Base-by-base conservation (phyloP, 2,329 filamentous ascomycete genomes). In the Biscogniauxia sp. region DNA sequence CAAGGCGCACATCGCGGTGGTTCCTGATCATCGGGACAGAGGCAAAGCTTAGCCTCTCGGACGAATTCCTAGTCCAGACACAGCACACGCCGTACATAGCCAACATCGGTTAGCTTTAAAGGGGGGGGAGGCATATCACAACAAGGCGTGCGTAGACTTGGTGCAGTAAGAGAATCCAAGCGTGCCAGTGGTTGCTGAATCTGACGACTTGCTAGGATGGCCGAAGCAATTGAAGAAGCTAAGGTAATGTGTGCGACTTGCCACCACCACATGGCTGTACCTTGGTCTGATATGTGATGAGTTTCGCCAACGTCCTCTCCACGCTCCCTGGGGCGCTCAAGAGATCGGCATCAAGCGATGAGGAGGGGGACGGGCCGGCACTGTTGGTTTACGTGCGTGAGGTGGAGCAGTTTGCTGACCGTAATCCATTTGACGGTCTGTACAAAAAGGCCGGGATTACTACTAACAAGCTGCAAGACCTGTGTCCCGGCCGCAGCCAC, bases 21-120 rank as follows among this genome's bases (percentile, higher is more conserved):
- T 51, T 51, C 50, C 50, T 51, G 50, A 51, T 51, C 20, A 25
- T 51, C 50, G 50, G 50, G 19, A 51, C n/a, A 51, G 50, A 51
- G 17, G 19, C 50, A 25, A 51, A 20, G 50, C 50, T 51, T 51
- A 19, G 50, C 50, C 9, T 51, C 20, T 20, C 19, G 19, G 19
- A 17, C 37, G 17, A 5, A 25, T 51, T 25, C 19, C 50, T 2
- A 51, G 19, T 9, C 20, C 50, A 51, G 50, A 51, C 19, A 25
- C 9, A 6, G 50, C 9, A 13, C 9, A 19, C 11, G 6, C 50
- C 50, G 9, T 11, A 19, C 5, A 6, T 25, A 25, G 50, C 50
- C 19, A 20, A 20, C 50, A 51, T 51, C 19, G 9, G 19, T 51
- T 51, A 19, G 50, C 19, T 20, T 25, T 19, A 2, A 17, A 23